Percentiles rank a stretch among this genome's conserved stretches.
Evolutionary conservation across 2,329 filamentous ascomycete genomes (phyloP).

Genomic region (Fusarium euwallaceae): DNA sequence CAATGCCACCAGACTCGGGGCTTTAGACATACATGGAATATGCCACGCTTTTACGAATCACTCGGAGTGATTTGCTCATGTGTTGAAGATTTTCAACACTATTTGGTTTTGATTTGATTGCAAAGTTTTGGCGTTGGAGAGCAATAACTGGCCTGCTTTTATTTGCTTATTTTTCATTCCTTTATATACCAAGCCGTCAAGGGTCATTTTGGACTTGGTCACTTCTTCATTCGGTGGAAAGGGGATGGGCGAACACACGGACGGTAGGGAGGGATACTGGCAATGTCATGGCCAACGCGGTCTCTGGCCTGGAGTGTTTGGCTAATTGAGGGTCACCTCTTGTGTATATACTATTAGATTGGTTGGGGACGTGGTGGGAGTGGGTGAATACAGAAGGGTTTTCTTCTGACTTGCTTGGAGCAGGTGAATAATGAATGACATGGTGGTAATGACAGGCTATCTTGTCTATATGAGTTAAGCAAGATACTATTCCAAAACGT

Average conservation of each 20-base stretch:
- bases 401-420: conserved; percentile 30
- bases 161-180: conserved; percentile 16
- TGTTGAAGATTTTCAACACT: conserved; percentile 33
- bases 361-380: conserved; percentile 22
- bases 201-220: conserved; percentile 12
- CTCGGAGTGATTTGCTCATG: conserved; percentile 30
- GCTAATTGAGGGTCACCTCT: conserved; percentile 19
- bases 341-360: conserved; percentile 42
- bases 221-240: conserved; percentile 6
- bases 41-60: conserved; percentile 25
- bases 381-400: conserved; percentile 40
- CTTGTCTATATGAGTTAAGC: neutral
- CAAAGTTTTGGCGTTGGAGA: conserved; percentile 41
- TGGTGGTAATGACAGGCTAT: conserved; percentile 25
- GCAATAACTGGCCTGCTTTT: conserved; percentile 27
- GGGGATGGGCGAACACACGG: conserved; percentile 10
- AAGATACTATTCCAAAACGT: neutral
- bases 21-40: conserved; percentile 12
- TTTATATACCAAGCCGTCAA: conserved; percentile 19
- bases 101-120: conserved; percentile 22
- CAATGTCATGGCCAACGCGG: conserved; percentile 23
- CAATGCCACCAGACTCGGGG: conserved; percentile 10
- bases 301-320: conserved; percentile 31
- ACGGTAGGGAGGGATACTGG: conserved; percentile 31
- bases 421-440: conserved; percentile 22